phyloP scores from a whole-genome alignment of 2,329 filamentous ascomycete genomes.

The Gnomoniopsis sp. region DNA sequence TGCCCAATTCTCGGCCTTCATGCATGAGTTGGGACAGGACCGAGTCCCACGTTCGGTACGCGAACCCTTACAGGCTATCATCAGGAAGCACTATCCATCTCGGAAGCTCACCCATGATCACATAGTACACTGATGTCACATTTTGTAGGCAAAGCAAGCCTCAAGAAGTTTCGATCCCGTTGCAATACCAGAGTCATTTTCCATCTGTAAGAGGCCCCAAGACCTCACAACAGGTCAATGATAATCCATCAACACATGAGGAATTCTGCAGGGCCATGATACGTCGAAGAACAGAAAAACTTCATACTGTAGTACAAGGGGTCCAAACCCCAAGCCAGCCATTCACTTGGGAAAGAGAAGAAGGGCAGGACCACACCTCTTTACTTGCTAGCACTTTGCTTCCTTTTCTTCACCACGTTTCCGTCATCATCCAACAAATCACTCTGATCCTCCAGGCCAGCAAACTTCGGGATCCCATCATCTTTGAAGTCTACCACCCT shows the following conservation, averaged over 20 bases:
- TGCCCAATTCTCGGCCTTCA: constrained; percentile 5
- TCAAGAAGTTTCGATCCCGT: background rate
- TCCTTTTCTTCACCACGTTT: constrained; percentile 13
- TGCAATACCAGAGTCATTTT: background rate
- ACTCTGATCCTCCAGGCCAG: constrained; percentile 53
- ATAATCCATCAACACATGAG: no score
- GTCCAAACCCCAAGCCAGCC: no score
- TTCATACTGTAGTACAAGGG: no score
- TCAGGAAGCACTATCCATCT: constrained; percentile 10
- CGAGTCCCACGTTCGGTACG: background rate
- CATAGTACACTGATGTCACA: background rate
- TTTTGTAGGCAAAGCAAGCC: background rate
- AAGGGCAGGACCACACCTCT: no score
- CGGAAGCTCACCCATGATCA: background rate
- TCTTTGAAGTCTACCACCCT: constrained; percentile 69
- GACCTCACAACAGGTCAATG: no score
- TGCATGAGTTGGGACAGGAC: background rate
- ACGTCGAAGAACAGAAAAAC: no score
- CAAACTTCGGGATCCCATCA: constrained; percentile 78
- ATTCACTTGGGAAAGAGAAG: no score
- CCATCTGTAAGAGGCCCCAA: no score
- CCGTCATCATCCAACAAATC: constrained; percentile 25
- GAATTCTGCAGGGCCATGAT: no score
- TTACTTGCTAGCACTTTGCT: background rate
- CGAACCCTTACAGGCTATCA: constrained; percentile 5